Base-by-base conservation (phyloP, 805 yeast genomes). In the Wickerhamiella lipophila region DNA sequence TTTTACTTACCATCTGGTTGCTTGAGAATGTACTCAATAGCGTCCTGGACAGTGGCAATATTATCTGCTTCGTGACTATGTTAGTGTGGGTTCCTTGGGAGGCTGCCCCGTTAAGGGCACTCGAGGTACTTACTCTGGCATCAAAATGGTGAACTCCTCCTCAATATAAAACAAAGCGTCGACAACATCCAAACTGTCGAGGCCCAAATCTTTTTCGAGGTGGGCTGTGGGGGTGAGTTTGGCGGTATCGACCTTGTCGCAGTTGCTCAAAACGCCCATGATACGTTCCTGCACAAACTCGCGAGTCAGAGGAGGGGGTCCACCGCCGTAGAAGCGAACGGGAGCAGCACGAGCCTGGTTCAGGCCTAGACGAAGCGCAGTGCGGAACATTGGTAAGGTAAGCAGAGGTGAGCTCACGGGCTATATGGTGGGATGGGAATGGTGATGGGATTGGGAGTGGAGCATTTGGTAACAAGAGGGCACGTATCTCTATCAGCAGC, bases 91-190 rank as follows among this genome's bases (percentile, higher is more conserved):
- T 30, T 34, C 15, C 18, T 23, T 18, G 27, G 6, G 9, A 13
- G 49, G 27, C 27, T 9, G 9, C 27, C 27, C 27, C 27, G 9
- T 9, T 7, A 9, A 9, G 27, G 27, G 9, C 27, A 25, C 35
- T 11, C 12, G 9, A 23, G n/a, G 32, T 19, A 34, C 50, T 30
- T 29, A 34, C 50, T 57, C 58, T 15, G 58, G 58, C 59, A 63
- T 63, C 53, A 54, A 65, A 51, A 71, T 63, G 42, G 69, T 69
- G 58, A 81, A 81, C 64, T 80, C 88, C 72, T 87, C 96, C 71
- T 89, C 98, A 60, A 92, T 79, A 51, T 94, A 95, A 69, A 89
- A 94, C 55, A 92, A 74, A 48, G 92, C 89, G 69, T 89, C 98
- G 51, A 88, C 95, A 54, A 89, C 81, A 62, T 89, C 98, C 58